Conservation (phyloP, 106 monocot genomes). For the Dioscorea alata region DNA sequence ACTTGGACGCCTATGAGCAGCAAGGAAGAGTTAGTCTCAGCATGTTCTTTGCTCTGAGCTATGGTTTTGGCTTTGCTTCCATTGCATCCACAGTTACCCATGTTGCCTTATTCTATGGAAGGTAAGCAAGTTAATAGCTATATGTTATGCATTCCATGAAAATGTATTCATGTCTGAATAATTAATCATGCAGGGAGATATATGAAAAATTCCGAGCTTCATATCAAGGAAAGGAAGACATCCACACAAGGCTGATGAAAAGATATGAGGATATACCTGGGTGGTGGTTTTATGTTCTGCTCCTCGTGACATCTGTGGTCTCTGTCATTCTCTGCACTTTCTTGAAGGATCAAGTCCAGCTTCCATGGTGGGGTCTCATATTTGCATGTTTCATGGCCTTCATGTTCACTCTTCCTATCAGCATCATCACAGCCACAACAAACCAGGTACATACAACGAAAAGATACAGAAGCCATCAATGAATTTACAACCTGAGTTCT, state of each 20-base stretch:
- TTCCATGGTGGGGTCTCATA: slow-evolving; percentile 86
- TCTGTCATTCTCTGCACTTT: slow-evolving; percentile 70
- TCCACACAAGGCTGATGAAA: slow-evolving; percentile 87
- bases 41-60: slow-evolving; percentile 74
- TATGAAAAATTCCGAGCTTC: slow-evolving; percentile 63
- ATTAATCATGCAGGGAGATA: slow-evolving; percentile 56
- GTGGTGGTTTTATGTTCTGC: slow-evolving; percentile 77
- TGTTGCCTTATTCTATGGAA: slow-evolving; percentile 85
- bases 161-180: not conserved
- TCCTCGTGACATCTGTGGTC: slow-evolving; percentile 33
- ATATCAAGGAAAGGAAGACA: slow-evolving; percentile 66
- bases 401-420: slow-evolving; percentile 84
- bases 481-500: too few relatives aligned
- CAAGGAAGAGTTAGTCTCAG: slow-evolving; percentile 68
- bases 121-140: slow-evolving; percentile 22
- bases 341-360: slow-evolving; percentile 76
- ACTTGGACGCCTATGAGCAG: slow-evolving; percentile 50
- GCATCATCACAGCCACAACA: slow-evolving; percentile 95
- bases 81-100: slow-evolving; percentile 80
- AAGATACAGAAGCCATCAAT: too few relatives aligned
- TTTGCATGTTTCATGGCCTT: slow-evolving; percentile 91
- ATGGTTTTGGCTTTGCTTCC: slow-evolving; percentile 85
- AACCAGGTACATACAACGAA: slow-evolving; percentile 52
- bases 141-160: not conserved
- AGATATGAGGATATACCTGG: slow-evolving; percentile 72